phyloP scores from a whole-genome alignment of 1,139 yeast genomes.

The Magnusiomyces tetraspermus region DNA sequence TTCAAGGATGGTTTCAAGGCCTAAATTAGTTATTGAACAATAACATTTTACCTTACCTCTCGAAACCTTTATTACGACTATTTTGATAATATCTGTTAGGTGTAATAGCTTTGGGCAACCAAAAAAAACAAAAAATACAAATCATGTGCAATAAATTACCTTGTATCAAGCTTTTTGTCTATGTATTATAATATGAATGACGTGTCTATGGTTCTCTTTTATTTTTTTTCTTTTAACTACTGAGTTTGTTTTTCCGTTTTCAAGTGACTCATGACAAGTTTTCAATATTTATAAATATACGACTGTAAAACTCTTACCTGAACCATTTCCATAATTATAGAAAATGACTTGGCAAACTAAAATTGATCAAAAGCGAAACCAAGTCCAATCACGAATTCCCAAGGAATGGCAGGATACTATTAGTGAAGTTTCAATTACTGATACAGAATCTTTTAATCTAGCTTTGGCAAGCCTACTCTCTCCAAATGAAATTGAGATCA shows the following conservation, averaged over 20 bases:
- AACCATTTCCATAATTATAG: background rate
- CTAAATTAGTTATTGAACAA: constrained; percentile 50
- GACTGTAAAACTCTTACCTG: no score
- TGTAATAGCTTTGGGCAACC: background rate
- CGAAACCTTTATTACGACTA: background rate
- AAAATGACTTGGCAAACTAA: constrained; percentile 4
- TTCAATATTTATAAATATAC: no score
- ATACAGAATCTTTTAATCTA: constrained; percentile 1
- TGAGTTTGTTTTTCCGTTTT: background rate
- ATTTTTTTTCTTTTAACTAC: background rate
- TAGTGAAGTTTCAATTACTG: constrained; percentile 1
- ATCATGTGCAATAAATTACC: background rate
- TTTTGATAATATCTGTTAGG: background rate
- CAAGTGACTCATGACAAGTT: no score
- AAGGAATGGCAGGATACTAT: constrained; percentile 8
- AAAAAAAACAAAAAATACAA: background rate
- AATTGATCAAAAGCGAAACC: constrained; percentile 1
- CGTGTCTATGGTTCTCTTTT: background rate
- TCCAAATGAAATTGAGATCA: constrained; percentile 22
- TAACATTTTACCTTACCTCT: constrained; percentile 29
- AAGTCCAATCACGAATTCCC: constrained; percentile 8
- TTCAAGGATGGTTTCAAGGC: constrained; percentile 99
- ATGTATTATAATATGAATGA: background rate
- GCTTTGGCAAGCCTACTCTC: constrained; percentile 16
- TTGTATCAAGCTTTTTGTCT: background rate